Evolutionary conservation across 2,329 filamentous ascomycete species (phyloP).

Genomic region (Lasiodiplodia sp.): DNA sequence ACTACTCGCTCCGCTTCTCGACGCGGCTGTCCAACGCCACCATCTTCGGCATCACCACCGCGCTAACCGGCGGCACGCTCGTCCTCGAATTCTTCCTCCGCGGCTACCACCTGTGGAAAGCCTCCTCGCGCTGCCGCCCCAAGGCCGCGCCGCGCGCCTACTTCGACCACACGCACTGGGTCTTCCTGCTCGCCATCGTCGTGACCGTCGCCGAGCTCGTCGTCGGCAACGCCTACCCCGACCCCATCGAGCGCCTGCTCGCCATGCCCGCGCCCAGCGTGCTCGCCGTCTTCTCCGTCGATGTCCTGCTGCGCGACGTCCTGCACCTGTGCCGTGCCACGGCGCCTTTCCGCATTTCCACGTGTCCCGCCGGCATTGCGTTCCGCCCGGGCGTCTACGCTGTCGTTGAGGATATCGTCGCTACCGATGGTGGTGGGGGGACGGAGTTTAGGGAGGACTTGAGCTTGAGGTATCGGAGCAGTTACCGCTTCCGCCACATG

Average conservation of each 20-base stretch:
- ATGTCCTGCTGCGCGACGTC: slow-evolving; percentile 1
- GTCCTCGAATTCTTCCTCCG: slow-evolving; percentile 1
- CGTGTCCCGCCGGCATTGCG: not conserved
- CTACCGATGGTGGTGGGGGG: not conserved
- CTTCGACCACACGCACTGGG: not conserved
- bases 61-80: not conserved
- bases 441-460: not conserved
- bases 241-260: slow-evolving; percentile 1
- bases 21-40: slow-evolving; percentile 6
- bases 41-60: slow-evolving; percentile 7
- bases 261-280: slow-evolving; percentile 1
- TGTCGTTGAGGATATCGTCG: slow-evolving; percentile 1
- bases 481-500: slow-evolving; percentile 2
- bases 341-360: not conserved
- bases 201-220: not conserved
- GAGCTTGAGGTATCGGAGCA: not conserved
- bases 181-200: not conserved
- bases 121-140: not conserved
- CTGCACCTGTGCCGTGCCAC: not conserved
- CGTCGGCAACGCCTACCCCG: slow-evolving; percentile 2
- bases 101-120: not conserved
- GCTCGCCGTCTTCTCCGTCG: not conserved
- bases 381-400: slow-evolving; percentile 5
- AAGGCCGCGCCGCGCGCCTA: not conserved
- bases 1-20: slow-evolving; percentile 1